Base-by-base conservation (phyloP, 306 rosid genomes). In the Pueraria montana region DNA sequence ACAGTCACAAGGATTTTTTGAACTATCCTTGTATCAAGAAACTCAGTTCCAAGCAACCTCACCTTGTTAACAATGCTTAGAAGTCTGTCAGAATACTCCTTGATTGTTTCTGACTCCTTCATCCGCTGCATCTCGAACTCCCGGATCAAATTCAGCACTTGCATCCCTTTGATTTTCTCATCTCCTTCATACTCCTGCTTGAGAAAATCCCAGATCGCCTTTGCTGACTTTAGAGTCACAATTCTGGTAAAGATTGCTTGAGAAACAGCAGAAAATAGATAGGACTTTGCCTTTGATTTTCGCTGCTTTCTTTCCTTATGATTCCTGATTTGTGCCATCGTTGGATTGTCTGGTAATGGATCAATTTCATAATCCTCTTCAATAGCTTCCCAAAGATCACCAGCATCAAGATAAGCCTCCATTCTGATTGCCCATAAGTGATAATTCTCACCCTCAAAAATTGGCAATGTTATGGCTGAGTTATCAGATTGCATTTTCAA, bases 71-170 rank as follows among this genome's bases (percentile, higher is more conserved):
- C n/a, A n/a, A n/a, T n/a, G n/a, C n/a, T n/a, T 5, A 52, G 11
- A 52, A 17, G 23, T n/a, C 9, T 52, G 23, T 18, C 3, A 53
- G 1, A 18, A 53, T 53, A 49, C 42, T 52, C 52, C 11, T 74
- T 74, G n/a, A 53, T 6, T 7, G 1, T 53, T 18, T 53, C 1
- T 53, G 3, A 53, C 61, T n/a, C 11, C 21, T 16, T 17, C 21
- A 73, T 73, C 11, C 8, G 20, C 11, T 73, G 23, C 49, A 73
- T 30, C 50, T 74, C 79, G 10, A 74, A 53, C 46, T 55, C 67
- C n/a, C 13, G n/a, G 14, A 53, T 74, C 52, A 74, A 55, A 55
- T 74, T 55, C 67, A 74, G 8, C 79, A 74, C 52, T 55, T 74
- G 52, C 21, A 55, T 74, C 79, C 67, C 79, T 55, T 74, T 74